phyloP scores from a whole-genome alignment of 2,329 filamentous ascomycete species.

The Dactylellina parvicollis region DNA sequence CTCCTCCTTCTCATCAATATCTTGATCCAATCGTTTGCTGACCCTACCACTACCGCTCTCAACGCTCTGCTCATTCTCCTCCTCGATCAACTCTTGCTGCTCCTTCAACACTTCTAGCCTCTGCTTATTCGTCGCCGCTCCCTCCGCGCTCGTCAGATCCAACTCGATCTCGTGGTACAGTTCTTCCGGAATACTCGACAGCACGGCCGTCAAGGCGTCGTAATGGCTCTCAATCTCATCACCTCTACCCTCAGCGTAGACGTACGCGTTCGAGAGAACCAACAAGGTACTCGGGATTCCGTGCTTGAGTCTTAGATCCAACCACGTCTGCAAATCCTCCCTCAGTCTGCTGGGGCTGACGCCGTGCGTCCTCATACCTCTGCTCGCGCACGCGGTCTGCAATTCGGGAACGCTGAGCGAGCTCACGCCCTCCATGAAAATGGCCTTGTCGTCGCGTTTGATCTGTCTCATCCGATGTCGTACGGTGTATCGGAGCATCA shows the following conservation, averaged over 20 bases:
- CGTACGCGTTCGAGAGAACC: slow-evolving; percentile 95
- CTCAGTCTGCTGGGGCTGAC: slow-evolving; percentile 87
- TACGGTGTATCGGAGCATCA: slow-evolving; percentile 96
- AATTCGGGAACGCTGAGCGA: slow-evolving; percentile 92
- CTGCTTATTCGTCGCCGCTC: slow-evolving; percentile 98
- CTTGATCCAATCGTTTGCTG: slow-evolving; percentile 78
- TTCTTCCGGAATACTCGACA: slow-evolving; percentile 95
- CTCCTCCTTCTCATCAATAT: slow-evolving; percentile 96
- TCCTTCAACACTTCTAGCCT: slow-evolving; percentile 97
- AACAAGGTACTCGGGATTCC: slow-evolving; percentile 95
- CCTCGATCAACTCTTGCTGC: slow-evolving; percentile 96
- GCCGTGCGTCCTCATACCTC: slow-evolving; percentile 90
- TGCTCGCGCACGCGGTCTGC: slow-evolving; percentile 88
- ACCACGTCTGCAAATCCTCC: slow-evolving; percentile 90
- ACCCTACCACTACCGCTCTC: slow-evolving; percentile 64
- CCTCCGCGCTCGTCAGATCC: slow-evolving; percentile 95
- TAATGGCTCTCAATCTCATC: slow-evolving; percentile 87
- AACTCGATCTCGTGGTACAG: slow-evolving; percentile 99
- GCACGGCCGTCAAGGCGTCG: slow-evolving; percentile 87
- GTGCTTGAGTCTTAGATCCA: slow-evolving; percentile 90
- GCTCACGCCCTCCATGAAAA: slow-evolving; percentile 91
- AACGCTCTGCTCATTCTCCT: slow-evolving; percentile 92
- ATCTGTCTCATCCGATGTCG: slow-evolving; percentile 98
- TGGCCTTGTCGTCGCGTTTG: slow-evolving; percentile 95
- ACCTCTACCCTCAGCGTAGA: slow-evolving; percentile 89